Percentiles rank a stretch among this genome's conserved stretches.
Conservation (phyloP, 768 basidiomycete genomes). For the Suillus americanus region DNA sequence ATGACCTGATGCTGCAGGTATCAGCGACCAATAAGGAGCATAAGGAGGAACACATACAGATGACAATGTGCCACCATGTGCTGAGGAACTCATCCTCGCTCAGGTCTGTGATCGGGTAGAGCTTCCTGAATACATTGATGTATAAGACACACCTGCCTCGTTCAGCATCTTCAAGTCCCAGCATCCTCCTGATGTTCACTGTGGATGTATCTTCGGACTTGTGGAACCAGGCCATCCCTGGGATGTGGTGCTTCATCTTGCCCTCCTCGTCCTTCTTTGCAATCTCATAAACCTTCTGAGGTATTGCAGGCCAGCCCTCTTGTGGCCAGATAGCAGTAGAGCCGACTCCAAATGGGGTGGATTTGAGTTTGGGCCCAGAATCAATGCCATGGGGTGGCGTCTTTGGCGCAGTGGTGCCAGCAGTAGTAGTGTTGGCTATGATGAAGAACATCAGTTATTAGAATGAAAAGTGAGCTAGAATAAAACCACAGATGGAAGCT, state of each 20-base stretch:
- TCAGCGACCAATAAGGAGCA: neutral
- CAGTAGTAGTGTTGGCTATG: no score
- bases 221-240: neutral
- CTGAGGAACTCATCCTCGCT: neutral
- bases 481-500: no score
- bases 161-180: neutral
- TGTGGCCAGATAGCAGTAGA: neutral
- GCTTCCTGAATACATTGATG: conserved; percentile 3
- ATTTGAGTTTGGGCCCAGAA: no score
- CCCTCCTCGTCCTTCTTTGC: neutral
- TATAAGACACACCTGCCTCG: conserved; percentile 8
- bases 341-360: no score
- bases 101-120: conserved; percentile 4
- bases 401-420: no score
- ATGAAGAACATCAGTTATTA: no score
- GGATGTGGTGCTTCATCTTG: neutral
- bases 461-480: no score
- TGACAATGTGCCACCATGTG: conserved; percentile 9
- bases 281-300: neutral
- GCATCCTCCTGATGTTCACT: neutral
- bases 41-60: neutral
- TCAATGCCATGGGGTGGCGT: no score
- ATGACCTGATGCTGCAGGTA: conserved; percentile 3
- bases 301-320: neutral
- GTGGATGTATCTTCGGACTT: conserved; percentile 3